Evolutionary conservation across 352 stramenopile genomes (phyloP).

Genomic region (Globisporangium canariense): DNA sequence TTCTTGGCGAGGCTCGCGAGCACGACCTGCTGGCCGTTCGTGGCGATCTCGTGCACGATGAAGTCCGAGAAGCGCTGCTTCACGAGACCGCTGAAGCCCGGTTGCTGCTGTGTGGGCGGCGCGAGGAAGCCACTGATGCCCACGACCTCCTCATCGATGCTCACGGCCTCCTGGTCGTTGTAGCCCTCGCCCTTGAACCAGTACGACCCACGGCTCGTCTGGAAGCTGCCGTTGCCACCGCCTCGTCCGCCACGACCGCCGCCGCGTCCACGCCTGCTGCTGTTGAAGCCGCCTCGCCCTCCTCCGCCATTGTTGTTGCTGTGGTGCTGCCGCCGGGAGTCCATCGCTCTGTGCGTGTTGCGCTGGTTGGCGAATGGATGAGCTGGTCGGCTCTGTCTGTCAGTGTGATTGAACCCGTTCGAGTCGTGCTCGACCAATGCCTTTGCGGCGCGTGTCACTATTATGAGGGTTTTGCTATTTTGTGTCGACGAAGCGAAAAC

Average conservation of each 20-base stretch:
- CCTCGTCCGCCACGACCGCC: conserved; percentile 19
- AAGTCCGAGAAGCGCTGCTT: conserved; percentile 87
- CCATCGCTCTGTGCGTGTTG: conserved; percentile 1
- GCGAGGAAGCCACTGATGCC: conserved; percentile 56
- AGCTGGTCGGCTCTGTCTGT: not conserved
- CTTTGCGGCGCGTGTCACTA: not conserved
- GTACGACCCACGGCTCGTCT: conserved; percentile 16
- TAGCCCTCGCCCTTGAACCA: conserved; percentile 64
- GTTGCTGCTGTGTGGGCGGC: conserved; percentile 19
- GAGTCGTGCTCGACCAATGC: not conserved
- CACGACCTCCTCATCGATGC: conserved; percentile 59
- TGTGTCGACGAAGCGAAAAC: not conserved
- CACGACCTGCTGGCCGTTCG: conserved; percentile 25
- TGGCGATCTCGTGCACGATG: conserved; percentile 71
- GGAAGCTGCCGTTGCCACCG: conserved; percentile 4
- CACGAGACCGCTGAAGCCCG: conserved; percentile 62
- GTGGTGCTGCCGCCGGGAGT: conserved; percentile 12
- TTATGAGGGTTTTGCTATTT: not conserved
- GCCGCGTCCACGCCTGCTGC: conserved; percentile 20
- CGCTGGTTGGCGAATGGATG: conserved; percentile 3
- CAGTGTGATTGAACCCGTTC: not conserved
- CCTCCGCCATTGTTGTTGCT: not conserved
- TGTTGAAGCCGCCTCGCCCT: conserved; percentile 13
- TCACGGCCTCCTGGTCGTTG: conserved; percentile 58
- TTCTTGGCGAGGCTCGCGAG: conserved; percentile 36